Evolutionary conservation across 2,329 filamentous ascomycete genomes (phyloP).

Genomic region (Amphichorda felina): DNA sequence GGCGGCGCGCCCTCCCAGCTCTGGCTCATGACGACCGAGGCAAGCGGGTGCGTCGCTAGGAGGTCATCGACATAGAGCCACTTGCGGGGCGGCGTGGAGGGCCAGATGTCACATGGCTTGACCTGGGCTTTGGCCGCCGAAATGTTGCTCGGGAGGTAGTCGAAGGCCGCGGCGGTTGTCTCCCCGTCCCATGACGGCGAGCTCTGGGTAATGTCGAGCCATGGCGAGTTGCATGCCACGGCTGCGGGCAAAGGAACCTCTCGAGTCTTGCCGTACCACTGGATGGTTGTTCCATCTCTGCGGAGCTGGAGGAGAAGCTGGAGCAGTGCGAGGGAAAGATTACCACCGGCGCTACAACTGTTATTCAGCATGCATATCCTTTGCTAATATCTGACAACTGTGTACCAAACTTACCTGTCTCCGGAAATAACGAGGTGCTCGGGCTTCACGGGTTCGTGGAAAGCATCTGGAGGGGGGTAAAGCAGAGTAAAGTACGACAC

Average conservation of each 20-base stretch:
- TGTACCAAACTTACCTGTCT: slow-evolving; percentile 39
- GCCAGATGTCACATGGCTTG: slow-evolving; percentile 42
- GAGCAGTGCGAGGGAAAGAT: slow-evolving; percentile 53
- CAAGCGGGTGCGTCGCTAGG: slow-evolving; percentile 53
- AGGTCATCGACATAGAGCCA: slow-evolving; percentile 43
- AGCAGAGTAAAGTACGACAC: slow-evolving; percentile 62
- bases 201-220: slow-evolving; percentile 58
- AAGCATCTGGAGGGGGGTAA: slow-evolving; percentile 55
- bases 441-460: slow-evolving; percentile 53
- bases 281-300: slow-evolving; percentile 31
- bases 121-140: slow-evolving; percentile 13
- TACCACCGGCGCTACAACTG: slow-evolving; percentile 63
- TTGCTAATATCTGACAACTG: background rate
- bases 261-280: slow-evolving; percentile 48
- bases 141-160: slow-evolving; percentile 38
- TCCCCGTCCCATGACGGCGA: slow-evolving; percentile 15
- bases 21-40: slow-evolving; percentile 43
- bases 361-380: too few species aligned
- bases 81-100: slow-evolving; percentile 37
- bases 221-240: slow-evolving; percentile 51
- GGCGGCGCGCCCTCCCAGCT: slow-evolving; percentile 55
- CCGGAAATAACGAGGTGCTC: slow-evolving; percentile 59
- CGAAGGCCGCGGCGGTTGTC: slow-evolving; percentile 14
- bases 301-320: slow-evolving; percentile 56
- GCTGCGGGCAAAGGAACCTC: slow-evolving; percentile 56